Evolutionary conservation across 73 alveolate genomes (phyloP).

Genomic region (Paramecium sexaurelia): DNA sequence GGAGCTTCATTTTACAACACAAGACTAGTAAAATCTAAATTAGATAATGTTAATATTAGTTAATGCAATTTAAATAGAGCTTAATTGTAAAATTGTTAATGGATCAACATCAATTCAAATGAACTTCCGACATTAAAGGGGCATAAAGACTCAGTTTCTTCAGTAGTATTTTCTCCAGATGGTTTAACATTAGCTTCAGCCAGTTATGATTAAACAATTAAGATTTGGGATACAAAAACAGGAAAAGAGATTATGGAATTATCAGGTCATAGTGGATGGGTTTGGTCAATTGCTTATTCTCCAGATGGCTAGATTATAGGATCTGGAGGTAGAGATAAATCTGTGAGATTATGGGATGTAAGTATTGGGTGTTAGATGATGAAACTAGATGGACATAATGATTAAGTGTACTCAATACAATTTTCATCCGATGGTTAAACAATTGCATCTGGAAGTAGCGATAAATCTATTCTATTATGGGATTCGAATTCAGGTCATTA

Average conservation of each 20-base stretch:
- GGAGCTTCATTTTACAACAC: not conserved
- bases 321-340: not conserved
- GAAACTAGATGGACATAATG: not conserved
- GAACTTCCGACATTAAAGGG: not conserved
- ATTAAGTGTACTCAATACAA: not conserved
- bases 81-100: not conserved
- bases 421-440: conserved; percentile 37
- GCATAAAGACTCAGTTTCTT: not conserved
- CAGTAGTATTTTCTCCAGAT: conserved; percentile 3
- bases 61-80: not conserved
- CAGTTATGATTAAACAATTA: not conserved
- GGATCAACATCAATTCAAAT: not conserved
- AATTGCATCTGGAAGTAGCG: conserved; percentile 26
- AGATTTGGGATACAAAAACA: not conserved
- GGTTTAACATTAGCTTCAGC: conserved; percentile 28
- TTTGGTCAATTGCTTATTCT: not conserved
- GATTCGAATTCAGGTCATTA: not conserved
- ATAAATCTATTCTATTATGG: not conserved
- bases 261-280: not conserved
- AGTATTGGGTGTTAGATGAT: not conserved
- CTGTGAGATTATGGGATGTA: conserved; percentile 49
- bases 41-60: not conserved
- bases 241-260: not conserved
- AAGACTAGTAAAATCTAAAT: not conserved
- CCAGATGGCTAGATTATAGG: conserved; percentile 10